phyloP scores from a whole-genome alignment of 129 eudicot genomes.

The Pseudognaphalium luteoalbum region DNA sequence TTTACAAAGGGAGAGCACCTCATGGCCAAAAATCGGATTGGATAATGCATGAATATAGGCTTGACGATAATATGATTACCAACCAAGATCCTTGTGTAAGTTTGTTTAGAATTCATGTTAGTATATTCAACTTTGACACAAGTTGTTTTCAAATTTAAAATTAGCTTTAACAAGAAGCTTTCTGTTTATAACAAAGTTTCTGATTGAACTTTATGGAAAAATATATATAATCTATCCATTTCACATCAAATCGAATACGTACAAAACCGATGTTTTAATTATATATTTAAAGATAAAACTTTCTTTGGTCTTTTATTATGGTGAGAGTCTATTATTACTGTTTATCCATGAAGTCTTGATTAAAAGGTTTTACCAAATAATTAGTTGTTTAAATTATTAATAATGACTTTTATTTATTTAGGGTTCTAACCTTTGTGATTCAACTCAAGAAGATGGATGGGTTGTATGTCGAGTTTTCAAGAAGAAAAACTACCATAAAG shows the following conservation, averaged over 20 bases:
- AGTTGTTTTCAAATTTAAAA: conserved; percentile 4
- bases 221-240: neutral
- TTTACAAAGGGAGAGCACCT: conserved; percentile 75
- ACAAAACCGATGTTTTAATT: neutral
- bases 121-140: neutral
- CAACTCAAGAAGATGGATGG: conserved; percentile 48
- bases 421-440: conserved; percentile 38
- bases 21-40: conserved; percentile 74
- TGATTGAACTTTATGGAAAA: neutral
- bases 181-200: neutral
- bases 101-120: neutral
- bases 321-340: neutral
- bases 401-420: neutral
- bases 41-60: conserved; percentile 78
- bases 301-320: neutral
- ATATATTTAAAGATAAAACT: too few species aligned
- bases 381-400: neutral
- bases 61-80: conserved; percentile 37
- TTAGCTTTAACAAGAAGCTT: conserved; percentile 18
- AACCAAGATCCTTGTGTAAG: conserved; percentile 38
- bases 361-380: conserved; percentile 8
- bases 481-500: conserved; percentile 42
- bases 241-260: conserved; percentile 20
- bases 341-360: conserved; percentile 10
- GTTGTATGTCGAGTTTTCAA: conserved; percentile 42